Evolutionary conservation across 768 basidiomycete species (phyloP).

Genomic region (Polyporus arcularius): DNA sequence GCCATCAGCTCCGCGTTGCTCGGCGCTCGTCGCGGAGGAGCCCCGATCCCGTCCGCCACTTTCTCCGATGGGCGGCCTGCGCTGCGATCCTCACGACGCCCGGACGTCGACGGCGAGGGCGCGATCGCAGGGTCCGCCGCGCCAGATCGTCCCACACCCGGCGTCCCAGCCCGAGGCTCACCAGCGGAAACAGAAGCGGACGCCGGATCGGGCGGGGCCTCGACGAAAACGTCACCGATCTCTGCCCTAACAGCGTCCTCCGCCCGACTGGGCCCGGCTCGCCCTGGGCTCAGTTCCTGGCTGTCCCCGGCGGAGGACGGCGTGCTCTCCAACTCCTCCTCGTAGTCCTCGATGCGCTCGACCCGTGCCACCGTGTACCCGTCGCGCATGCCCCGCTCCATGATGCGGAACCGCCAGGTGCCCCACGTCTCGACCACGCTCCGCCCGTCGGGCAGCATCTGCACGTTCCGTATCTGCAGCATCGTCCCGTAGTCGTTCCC

Average conservation of each 20-base stretch:
- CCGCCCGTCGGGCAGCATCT: conserved; percentile 87
- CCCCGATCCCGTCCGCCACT: background rate
- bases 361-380: conserved; percentile 88
- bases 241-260: conserved; percentile 8
- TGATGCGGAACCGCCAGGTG: conserved; percentile 75
- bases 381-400: conserved; percentile 82
- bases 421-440: conserved; percentile 83
- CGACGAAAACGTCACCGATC: background rate
- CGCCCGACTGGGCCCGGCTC: background rate
- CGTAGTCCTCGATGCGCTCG: conserved; percentile 44
- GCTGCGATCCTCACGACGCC: background rate
- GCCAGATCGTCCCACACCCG: conserved; percentile 1
- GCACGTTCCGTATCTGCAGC: conserved; percentile 84
- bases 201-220: background rate
- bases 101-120: background rate
- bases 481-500: conserved; percentile 87
- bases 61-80: background rate
- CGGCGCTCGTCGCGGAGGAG: conserved; percentile 14
- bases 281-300: background rate
- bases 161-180: background rate
- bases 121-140: conserved; percentile 11
- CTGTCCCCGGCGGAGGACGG: background rate
- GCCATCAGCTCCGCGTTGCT: conserved; percentile 43
- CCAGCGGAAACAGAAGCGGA: background rate
- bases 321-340: conserved; percentile 21